Base-by-base conservation (phyloP, 176 grass and related monocot species). In the Phoenix roebelenii region DNA sequence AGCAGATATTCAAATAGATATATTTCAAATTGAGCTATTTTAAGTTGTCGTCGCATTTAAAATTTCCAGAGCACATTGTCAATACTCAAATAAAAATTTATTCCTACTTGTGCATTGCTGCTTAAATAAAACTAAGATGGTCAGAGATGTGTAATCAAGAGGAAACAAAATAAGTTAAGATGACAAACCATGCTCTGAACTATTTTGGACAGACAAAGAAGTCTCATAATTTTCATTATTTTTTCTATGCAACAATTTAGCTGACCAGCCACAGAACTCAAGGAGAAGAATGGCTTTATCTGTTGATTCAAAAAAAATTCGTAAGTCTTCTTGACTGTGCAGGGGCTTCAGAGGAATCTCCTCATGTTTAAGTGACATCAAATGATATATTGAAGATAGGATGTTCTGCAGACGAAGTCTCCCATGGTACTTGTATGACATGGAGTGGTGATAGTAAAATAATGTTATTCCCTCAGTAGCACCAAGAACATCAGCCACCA, bases 211-310 rank as follows among this genome's bases (percentile, higher is more conserved):
- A 19, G 59, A 17, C 66, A 72, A 70, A 56, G 55, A 52, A 29
- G 18, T 69, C 26, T 74, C 82, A 53, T 69, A 60, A 58, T 69
- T 83, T 73, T 64, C 63, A 59, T 85, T 82, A 59, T 71, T 72
- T 25, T 74, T 77, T 57, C 55, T 71, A 54, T 72, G 63, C 65
- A 79, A 75, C 64, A 85, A 72, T 78, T 64, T 70, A 50, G 70
- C 69, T 67, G 89, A 85, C 92, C 87, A 97, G 53, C 86, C 92
- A 77, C 87, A 97, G 18, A 87, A 80, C 59, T 96, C 92, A 65
- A 84, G 77, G 22, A 90, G 72, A 72, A 96, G 57, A 68, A 96
- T 48, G 75, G 86, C 77, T 80, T 80, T 96, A 71, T 96, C 87
- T 12, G 92, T 87, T 69, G 87, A 90, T 69, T 75, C 66, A 14